Base-by-base conservation (phyloP, 345 rosid species). In the Lumnitzera racemosa region DNA sequence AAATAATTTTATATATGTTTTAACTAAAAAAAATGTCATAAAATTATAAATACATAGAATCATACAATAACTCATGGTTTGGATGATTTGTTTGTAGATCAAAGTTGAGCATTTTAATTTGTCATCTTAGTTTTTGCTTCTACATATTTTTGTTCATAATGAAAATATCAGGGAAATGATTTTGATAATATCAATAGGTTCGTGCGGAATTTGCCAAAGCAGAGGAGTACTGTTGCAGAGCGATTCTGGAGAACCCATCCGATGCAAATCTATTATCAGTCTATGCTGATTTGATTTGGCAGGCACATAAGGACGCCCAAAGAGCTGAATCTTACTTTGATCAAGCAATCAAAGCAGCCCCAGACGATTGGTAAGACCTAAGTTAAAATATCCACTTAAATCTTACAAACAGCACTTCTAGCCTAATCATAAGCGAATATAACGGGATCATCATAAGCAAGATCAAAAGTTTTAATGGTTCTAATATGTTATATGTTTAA, bases 221-320 rank as follows among this genome's bases (percentile, higher is more conserved):
- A 49, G 87, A 84, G 68, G 87, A 85, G 68, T 78, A 63, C 41
- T 82, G 85, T 78, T 73, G 73, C 56, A 81, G 87, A 73, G 85
- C 89, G 57, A 83, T 85, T 62, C 70, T 83, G 65, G 87, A 76
- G 31, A 81, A 78, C 62, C 87, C 86, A 47, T 61, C 41, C 49
- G 91, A 88, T 70, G 96, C 83, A 11, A 74, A 75, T 54, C 24
- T 70, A 7, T 70, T 85, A 49, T 78, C 96, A 13, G 56, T 88
- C 14, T 78, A 83, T 64, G 96, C 81, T 13, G 84, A 83, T 76
- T 69, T 88, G 20, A 78, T 85, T 58, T 83, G 89, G 84, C 71
- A 72, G 20, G 68, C 67, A 48, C 80, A 79, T 0, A 63, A 71
- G 65, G 86, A 88, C 76, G 65, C 72, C 50, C n/a, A 41, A 15